Base-by-base conservation (phyloP, 441 rosid genomes). In the Hypseocharis bilobata region DNA sequence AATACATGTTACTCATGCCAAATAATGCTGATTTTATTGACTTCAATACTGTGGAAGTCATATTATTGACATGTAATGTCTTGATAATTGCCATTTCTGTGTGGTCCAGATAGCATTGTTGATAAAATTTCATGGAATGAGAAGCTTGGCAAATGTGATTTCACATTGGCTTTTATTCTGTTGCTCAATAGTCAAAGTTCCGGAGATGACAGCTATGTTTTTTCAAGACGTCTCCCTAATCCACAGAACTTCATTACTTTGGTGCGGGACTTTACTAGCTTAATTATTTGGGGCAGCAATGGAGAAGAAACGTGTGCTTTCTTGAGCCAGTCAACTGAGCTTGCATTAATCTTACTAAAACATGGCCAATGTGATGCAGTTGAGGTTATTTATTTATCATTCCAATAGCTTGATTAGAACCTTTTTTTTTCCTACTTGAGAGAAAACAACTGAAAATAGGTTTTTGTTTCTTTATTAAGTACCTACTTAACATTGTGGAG, bases 351-450 rank as follows among this genome's bases (percentile, higher is more conserved):
- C 78, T 88, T 94, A 25, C 83, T 89, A 59, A 83, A 85, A 72
- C 86, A 91, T 77, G 89, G 96, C 66, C 99, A 94, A 64, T 83
- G 84, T 73, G 80, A 83, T 74, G 96, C 99, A 47, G 96, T 81
- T 75, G 92, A 94, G 99, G 99, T 93, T 63, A 59, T 66, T 63
- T 67, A 20, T 23, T 17, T 69, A 44, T 67, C 23, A 20, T 67
- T 66, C 40, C 23, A 51, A 68, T 65, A 51, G 25, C 20, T 7
- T 64, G 47, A 25, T 66, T 67, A 65, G 36, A 51, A 52, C 49
- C 23, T 52, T 26, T 76, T 14, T 19, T 40, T 56, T 61, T 56
- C 17, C 17, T 19, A 26, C 11, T 29, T 16, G 20, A 38, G 62
- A 65, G 57, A 61, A 11, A 64, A 69, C 62, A 69, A 17, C 81